Conservation (phyloP, 331 rosid genomes). For the Rosa hybrid region DNA sequence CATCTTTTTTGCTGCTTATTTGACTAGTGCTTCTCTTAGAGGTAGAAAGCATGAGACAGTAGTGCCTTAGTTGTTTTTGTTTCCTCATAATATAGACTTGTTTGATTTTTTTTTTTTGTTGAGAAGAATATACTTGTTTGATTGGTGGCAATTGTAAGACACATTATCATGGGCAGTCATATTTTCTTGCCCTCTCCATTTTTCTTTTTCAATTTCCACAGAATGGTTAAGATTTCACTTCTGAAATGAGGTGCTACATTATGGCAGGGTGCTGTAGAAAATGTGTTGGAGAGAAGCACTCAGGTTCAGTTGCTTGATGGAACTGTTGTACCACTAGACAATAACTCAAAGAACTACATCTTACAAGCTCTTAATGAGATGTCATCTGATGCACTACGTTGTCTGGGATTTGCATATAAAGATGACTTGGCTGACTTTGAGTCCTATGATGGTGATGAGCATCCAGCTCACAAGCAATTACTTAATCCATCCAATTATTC, state of each 20-base stretch:
- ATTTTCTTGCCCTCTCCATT: not conserved
- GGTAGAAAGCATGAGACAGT: not conserved
- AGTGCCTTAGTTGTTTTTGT: not conserved
- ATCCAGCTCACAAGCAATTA: conserved; percentile 69
- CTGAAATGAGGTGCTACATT: conserved; percentile 19
- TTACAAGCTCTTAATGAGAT: conserved; percentile 59
- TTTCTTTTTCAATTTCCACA: not conserved
- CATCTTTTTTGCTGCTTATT: not conserved
- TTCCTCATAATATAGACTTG: not conserved
- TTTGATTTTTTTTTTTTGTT: not conserved
- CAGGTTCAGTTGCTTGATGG: conserved; percentile 65
- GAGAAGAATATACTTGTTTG: not conserved
- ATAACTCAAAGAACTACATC: conserved; percentile 49
- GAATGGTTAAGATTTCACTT: not conserved
- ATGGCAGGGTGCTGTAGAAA: conserved; percentile 78
- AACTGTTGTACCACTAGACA: conserved; percentile 51
- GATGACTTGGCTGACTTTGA: conserved; percentile 53
- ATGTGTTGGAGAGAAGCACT: conserved; percentile 69
- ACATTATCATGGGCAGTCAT: not conserved
- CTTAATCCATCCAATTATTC: conserved; percentile 68
- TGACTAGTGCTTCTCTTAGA: not conserved
- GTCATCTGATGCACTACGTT: conserved; percentile 68
- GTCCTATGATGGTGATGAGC: conserved; percentile 57
- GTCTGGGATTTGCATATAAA: conserved; percentile 81
- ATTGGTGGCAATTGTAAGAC: not conserved